A percentile compares a stretch with the other conserved stretches of the same genome.
phyloP scores from a whole-genome alignment of 208 protist species.

The Porcisia deanei region DNA sequence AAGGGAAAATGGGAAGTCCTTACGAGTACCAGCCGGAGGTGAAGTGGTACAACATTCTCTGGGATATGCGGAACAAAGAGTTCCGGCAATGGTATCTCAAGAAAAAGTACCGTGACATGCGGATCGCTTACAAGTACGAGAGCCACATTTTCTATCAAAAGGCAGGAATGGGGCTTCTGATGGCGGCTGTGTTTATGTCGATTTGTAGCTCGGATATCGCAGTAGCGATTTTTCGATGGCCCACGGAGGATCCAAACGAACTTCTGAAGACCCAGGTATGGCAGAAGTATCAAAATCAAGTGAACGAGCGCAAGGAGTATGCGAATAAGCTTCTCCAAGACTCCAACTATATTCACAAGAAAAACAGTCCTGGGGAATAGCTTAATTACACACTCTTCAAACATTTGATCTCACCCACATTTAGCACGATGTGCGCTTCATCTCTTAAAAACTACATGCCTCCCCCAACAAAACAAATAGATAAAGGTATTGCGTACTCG shows the following conservation, averaged over 20 bases:
- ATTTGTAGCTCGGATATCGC: slow-evolving; percentile 56
- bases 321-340: slow-evolving; percentile 76
- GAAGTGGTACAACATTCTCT: slow-evolving; percentile 72
- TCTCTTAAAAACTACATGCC: neutral
- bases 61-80: slow-evolving; percentile 70
- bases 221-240: slow-evolving; percentile 57
- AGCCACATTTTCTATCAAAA: slow-evolving; percentile 56
- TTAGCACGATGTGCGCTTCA: neutral
- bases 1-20: slow-evolving; percentile 37
- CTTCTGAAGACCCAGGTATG: slow-evolving; percentile 71
- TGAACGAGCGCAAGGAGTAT: slow-evolving; percentile 69
- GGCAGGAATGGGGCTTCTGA: slow-evolving; percentile 44
- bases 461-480: neutral
- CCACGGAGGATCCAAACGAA: slow-evolving; percentile 79
- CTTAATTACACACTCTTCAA: slow-evolving; percentile 9
- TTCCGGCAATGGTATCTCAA: slow-evolving; percentile 63
- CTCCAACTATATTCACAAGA: slow-evolving; percentile 67
- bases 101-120: slow-evolving; percentile 43
- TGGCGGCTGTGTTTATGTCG: slow-evolving; percentile 42
- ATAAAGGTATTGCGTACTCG: neutral
- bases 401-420: neutral
- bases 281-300: slow-evolving; percentile 60
- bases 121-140: slow-evolving; percentile 77
- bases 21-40: slow-evolving; percentile 64
- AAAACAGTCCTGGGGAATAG: slow-evolving; percentile 53